phyloP scores from a whole-genome alignment of 179 eudicot species.

The Silene vulgaris region DNA sequence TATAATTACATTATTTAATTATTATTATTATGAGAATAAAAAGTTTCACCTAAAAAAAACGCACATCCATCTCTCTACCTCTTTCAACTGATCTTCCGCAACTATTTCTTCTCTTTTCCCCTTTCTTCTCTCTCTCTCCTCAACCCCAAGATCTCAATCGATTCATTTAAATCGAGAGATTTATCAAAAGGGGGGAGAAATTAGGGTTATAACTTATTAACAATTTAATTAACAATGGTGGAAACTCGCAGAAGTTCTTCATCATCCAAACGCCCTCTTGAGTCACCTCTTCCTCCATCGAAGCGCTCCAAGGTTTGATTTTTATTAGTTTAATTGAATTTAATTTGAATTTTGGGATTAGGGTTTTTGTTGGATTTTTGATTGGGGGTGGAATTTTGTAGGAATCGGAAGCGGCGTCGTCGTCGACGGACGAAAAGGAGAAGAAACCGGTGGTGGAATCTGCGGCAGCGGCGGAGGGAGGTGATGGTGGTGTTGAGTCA shows the following conservation, averaged over 20 bases:
- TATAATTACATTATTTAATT: background rate
- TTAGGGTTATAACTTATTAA: background rate
- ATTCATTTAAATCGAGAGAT: slow-evolving; percentile 6
- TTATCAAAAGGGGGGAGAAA: background rate
- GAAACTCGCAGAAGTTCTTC: slow-evolving; percentile 84
- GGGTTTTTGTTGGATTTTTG: slow-evolving; percentile 20
- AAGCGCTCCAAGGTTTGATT: slow-evolving; percentile 68
- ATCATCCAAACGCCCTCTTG: slow-evolving; percentile 67
- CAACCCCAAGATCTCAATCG: background rate
- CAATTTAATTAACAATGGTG: slow-evolving; percentile 42
- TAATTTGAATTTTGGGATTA: background rate
- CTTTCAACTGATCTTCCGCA: slow-evolving; percentile 34
- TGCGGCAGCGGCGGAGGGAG: background rate
- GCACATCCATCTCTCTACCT: slow-evolving; percentile 6
- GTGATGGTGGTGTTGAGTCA: background rate
- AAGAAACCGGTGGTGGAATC: slow-evolving; percentile 23
- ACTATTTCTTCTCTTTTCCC: slow-evolving; percentile 1
- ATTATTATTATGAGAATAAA: background rate
- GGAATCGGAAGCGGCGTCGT: slow-evolving; percentile 61
- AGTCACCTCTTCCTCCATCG: slow-evolving; percentile 50
- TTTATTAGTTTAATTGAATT: background rate
- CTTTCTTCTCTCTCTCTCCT: slow-evolving; percentile 13
- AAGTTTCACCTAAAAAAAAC: slow-evolving; percentile 6
- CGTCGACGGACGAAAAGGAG: slow-evolving; percentile 44
- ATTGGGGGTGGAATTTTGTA: slow-evolving; percentile 20